Conservation (phyloP, 139 green algal genomes). For the Coelastrella sp. region DNA sequence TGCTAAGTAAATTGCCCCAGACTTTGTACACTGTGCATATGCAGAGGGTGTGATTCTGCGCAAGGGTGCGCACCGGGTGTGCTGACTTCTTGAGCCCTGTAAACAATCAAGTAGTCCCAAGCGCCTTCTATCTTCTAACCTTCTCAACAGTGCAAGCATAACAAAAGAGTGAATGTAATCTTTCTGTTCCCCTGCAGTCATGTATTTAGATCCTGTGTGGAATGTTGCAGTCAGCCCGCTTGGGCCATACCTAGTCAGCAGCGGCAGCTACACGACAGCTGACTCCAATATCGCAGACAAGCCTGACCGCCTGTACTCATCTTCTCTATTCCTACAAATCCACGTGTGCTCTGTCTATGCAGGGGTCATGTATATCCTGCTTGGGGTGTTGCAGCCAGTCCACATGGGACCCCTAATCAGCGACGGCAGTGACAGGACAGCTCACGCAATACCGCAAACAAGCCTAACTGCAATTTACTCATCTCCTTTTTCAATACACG, state of each 20-base stretch:
- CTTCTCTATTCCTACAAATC: no score
- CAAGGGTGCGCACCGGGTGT: no score
- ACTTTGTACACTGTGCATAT: no score
- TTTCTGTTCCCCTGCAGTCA: constrained; percentile 57
- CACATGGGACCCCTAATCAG: constrained; percentile 85
- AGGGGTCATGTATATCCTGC: constrained; percentile 89
- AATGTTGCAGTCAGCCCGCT: constrained; percentile 80
- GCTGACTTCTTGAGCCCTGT: no score
- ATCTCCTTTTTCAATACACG: no score
- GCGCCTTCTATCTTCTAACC: no score
- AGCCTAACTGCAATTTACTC: no score
- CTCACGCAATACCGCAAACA: constrained; percentile 21
- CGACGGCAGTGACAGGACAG: constrained; percentile 87
- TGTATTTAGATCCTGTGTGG: constrained; percentile 87
- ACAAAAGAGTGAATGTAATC: no score
- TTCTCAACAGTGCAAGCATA: no score
- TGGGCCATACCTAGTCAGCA: constrained; percentile 84
- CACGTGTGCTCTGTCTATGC: constrained; percentile 45
- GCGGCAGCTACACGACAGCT: constrained; percentile 87
- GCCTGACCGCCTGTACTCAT: no score
- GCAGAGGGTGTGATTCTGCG: no score
- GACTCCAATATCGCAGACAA: background rate
- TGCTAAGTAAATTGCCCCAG: background rate
- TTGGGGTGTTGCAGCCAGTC: constrained; percentile 88
- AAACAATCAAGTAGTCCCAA: no score